These are phyloP conservation scores for Phytopythium boreale DNA, from an alignment of 352 stramenopile species.

Conservation along the genomic window DNA sequence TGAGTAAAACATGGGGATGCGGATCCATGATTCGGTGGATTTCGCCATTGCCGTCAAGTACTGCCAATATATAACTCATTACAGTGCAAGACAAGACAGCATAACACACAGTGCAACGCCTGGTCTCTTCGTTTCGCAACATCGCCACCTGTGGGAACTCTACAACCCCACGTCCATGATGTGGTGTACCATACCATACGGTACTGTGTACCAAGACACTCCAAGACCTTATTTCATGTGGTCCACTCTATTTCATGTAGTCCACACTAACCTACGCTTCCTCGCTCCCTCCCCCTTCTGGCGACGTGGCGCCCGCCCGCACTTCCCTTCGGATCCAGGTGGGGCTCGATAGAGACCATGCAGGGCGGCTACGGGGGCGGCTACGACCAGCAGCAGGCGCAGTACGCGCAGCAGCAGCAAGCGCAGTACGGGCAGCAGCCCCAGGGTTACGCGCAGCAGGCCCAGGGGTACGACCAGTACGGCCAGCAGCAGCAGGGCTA, in stretches of 20 bases:
- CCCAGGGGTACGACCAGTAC: constrained; percentile 27
- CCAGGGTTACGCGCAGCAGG: constrained; percentile 26
- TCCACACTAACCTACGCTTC: neutral
- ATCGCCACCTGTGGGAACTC: neutral
- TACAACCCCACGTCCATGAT: too few species aligned
- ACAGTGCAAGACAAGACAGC: neutral
- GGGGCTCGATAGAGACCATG: constrained; percentile 18
- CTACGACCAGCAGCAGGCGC: constrained; percentile 42
- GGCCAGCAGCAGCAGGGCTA: constrained; percentile 32
- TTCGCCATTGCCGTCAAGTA: neutral
- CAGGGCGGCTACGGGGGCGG: constrained; percentile 43
- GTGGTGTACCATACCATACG: too few species aligned
- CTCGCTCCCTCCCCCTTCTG: neutral
- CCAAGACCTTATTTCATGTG: neutral
- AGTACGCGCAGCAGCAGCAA: constrained; percentile 27
- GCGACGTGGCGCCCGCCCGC: neutral
- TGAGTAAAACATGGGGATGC: neutral
- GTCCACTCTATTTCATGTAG: neutral
- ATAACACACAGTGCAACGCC: neutral
- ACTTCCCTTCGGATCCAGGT: constrained; percentile 2
- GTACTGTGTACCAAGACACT: too few species aligned
- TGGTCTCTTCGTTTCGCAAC: neutral
- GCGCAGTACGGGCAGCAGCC: constrained; percentile 35
- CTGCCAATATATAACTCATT: neutral
- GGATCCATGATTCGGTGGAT: neutral